phyloP scores from a whole-genome alignment of 1,139 yeast genomes.

The Suhomyces yuchorum region DNA sequence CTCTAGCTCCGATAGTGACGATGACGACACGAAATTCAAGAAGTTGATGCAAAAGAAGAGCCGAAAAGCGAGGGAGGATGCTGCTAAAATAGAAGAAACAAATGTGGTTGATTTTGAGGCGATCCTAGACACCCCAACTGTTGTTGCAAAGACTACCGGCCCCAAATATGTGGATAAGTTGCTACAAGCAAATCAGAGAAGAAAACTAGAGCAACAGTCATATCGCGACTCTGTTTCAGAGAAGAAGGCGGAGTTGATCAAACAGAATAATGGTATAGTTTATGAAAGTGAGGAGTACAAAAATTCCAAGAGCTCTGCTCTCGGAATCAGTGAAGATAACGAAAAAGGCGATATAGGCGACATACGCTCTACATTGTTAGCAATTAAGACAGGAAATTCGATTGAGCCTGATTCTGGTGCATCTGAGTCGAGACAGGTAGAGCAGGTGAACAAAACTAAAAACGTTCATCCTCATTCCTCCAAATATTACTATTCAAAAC shows the following conservation, averaged over 20 bases:
- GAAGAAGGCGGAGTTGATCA: not conserved
- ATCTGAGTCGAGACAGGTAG: not conserved
- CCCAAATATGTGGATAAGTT: conserved; percentile 11
- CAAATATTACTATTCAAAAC: not conserved
- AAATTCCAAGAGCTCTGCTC: not conserved
- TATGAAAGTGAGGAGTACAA: conserved; percentile 15
- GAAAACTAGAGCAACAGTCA: conserved; percentile 11
- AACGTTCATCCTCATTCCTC: not conserved
- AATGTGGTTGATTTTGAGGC: not conserved
- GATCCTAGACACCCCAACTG: not conserved
- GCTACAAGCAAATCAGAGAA: conserved; percentile 10
- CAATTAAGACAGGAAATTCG: not conserved
- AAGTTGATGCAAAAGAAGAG: conserved; percentile 3
- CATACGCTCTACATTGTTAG: conserved; percentile 4
- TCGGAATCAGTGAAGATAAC: not conserved
- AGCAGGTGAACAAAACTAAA: not conserved
- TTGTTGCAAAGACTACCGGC: not conserved
- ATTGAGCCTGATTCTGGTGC: not conserved
- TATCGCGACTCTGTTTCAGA: conserved; percentile 5
- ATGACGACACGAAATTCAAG: conserved; percentile 5
- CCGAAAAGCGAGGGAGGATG: conserved; percentile 1
- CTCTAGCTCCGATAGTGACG: conserved; percentile 9
- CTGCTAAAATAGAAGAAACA: not conserved
- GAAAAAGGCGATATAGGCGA: not conserved
- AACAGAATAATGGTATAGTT: conserved; percentile 6